phyloP scores from a whole-genome alignment of 129 eudicot species.

The Artemisia annua region DNA sequence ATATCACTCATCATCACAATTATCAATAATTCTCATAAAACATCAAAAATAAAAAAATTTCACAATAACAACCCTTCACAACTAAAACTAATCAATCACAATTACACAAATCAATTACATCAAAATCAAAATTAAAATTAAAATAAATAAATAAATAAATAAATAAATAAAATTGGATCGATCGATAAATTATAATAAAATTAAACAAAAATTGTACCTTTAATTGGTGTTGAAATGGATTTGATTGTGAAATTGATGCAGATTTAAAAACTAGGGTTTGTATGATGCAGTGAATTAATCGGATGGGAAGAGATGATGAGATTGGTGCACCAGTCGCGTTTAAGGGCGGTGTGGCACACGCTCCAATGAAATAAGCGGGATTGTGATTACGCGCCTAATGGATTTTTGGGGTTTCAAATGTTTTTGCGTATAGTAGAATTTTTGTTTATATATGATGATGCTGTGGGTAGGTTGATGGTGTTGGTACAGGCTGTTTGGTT shows the following conservation, averaged over 20 bases:
- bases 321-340: constrained; percentile 15
- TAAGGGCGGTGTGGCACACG: too few species aligned
- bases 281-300: not conserved
- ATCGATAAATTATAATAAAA: not conserved
- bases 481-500: too few species aligned
- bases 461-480: too few species aligned
- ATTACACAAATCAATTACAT: not conserved
- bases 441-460: too few species aligned
- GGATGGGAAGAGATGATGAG: constrained; percentile 31
- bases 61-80: not conserved
- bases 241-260: constrained; percentile 3
- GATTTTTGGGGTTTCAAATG: too few species aligned
- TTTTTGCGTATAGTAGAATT: too few species aligned
- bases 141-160: not conserved
- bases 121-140: not conserved
- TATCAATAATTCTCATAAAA: too few species aligned
- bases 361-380: too few species aligned
- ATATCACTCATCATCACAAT: too few species aligned
- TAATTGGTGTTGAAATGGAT: constrained; percentile 13
- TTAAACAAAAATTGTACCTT: constrained; percentile 7
- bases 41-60: not conserved
- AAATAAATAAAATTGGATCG: not conserved
- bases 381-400: too few species aligned
- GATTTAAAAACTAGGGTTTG: constrained; percentile 29
- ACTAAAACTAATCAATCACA: constrained; percentile 8